Percentiles rank a stretch among this genome's conserved stretches.
phyloP scores from a whole-genome alignment of 306 rosid species.

The Ochetophila trinervis region DNA sequence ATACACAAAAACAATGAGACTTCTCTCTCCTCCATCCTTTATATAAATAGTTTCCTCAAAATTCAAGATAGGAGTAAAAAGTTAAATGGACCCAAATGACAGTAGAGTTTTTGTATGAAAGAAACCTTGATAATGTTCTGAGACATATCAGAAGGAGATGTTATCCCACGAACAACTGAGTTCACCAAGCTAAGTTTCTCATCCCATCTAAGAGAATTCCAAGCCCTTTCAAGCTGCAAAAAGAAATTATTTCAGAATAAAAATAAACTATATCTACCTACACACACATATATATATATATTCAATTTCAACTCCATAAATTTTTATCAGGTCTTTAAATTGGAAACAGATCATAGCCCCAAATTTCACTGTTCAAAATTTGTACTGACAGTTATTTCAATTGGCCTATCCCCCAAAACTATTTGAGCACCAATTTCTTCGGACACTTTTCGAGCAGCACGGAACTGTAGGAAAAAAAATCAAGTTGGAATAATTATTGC shows the following conservation, averaged over 20 bases:
- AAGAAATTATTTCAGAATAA: not conserved
- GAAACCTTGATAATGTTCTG: slow-evolving; percentile 52
- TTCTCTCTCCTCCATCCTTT: not conserved
- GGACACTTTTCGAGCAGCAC: slow-evolving; percentile 80
- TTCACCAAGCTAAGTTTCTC: slow-evolving; percentile 65
- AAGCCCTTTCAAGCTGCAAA: slow-evolving; percentile 87
- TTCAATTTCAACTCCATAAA: too few relatives aligned
- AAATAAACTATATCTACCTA: not conserved
- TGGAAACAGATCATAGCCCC: slow-evolving; percentile 8
- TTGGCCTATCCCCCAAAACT: slow-evolving; percentile 90
- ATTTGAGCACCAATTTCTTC: slow-evolving; percentile 87
- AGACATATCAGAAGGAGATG: slow-evolving; percentile 55
- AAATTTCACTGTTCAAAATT: slow-evolving; percentile 4
- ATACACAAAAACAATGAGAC: not conserved
- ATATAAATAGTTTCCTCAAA: not conserved
- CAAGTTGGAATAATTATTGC: not conserved
- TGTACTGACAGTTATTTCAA: slow-evolving; percentile 83
- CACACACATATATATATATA: not conserved
- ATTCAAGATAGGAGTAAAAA: not conserved
- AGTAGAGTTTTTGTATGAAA: slow-evolving; percentile 23
- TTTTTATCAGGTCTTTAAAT: not conserved
- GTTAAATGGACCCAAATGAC: slow-evolving; percentile 3
- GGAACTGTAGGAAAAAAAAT: slow-evolving; percentile 43
- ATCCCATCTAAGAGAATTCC: slow-evolving; percentile 72
- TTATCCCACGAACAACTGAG: slow-evolving; percentile 65